Evolutionary conservation across 139 green algal species (phyloP).

Genomic region (Tetraselmis striata): DNA sequence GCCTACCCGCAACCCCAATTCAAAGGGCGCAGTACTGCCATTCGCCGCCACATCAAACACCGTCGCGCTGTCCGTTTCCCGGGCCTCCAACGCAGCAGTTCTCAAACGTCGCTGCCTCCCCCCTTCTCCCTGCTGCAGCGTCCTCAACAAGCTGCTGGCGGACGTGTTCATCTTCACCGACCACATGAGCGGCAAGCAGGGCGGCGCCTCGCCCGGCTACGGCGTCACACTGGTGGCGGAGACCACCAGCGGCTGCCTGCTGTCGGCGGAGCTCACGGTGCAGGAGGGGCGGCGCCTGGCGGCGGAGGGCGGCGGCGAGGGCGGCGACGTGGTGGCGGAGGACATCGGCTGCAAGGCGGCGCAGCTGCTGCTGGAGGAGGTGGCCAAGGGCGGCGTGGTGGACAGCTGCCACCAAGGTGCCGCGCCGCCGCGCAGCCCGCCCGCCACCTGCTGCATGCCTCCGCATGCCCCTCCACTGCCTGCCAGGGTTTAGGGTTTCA

Average conservation of each 20-base stretch:
- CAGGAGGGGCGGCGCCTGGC: neutral
- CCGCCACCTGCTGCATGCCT: neutral
- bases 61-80: no score
- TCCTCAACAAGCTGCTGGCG: conserved; percentile 89
- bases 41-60: no score
- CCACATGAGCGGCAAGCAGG: conserved; percentile 60
- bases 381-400: conserved; percentile 77
- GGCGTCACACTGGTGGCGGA: conserved; percentile 93
- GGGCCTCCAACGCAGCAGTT: no score
- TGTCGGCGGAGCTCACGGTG: conserved; percentile 58
- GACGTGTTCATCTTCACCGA: conserved; percentile 99
- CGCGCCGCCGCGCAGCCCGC: no score
- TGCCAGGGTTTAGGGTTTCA: no score
- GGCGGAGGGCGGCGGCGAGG: neutral
- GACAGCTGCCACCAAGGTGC: conserved; percentile 72
- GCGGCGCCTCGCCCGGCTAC: conserved; percentile 79
- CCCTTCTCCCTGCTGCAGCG: conserved; percentile 40
- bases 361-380: conserved; percentile 78
- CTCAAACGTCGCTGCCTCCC: no score
- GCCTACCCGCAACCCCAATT: no score
- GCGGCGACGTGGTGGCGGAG: conserved; percentile 61
- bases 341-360: conserved; percentile 75
- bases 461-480: neutral
- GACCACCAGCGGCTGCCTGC: conserved; percentile 80
- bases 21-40: no score